Evolutionary conservation across 2,329 filamentous ascomycete species (phyloP).

Genomic region (Chrysosphaeria jannelii): DNA sequence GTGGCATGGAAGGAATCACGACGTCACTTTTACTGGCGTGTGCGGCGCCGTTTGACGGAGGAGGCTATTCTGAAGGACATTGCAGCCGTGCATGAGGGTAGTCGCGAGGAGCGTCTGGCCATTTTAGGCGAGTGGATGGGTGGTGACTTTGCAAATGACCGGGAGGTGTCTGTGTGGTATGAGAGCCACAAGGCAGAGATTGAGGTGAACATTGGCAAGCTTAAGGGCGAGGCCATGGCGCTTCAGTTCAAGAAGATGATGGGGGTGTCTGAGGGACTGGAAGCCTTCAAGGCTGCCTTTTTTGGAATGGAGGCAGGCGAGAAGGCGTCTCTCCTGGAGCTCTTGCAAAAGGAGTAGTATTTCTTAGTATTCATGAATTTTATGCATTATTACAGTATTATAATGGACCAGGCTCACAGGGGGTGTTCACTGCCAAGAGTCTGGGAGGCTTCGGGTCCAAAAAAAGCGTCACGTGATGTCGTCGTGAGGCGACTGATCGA

Average conservation of each 20-base stretch:
- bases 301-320: too few species aligned
- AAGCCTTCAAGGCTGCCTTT: too few species aligned
- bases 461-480: too few species aligned
- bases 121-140: constrained; percentile 47
- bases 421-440: too few species aligned
- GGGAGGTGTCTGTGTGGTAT: constrained; percentile 75
- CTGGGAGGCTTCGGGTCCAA: too few species aligned
- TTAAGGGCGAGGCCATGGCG: constrained; percentile 36
- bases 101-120: constrained; percentile 25
- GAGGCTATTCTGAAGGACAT: constrained; percentile 91
- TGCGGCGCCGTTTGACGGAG: constrained; percentile 85
- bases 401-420: too few species aligned
- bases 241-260: constrained; percentile 43
- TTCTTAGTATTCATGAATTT: too few species aligned
- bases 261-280: too few species aligned
- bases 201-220: constrained; percentile 51
- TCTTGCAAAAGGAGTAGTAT: too few species aligned
- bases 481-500: too few species aligned
- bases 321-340: too few species aligned
- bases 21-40: constrained; percentile 99
- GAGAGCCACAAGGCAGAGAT: constrained; percentile 75
- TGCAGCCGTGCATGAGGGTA: constrained; percentile 12
- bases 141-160: constrained; percentile 72
- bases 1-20: constrained; percentile 71
- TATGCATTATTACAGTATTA: too few species aligned